phyloP scores from a whole-genome alignment of 352 stramenopile genomes.

The Phytophthora quininea region DNA sequence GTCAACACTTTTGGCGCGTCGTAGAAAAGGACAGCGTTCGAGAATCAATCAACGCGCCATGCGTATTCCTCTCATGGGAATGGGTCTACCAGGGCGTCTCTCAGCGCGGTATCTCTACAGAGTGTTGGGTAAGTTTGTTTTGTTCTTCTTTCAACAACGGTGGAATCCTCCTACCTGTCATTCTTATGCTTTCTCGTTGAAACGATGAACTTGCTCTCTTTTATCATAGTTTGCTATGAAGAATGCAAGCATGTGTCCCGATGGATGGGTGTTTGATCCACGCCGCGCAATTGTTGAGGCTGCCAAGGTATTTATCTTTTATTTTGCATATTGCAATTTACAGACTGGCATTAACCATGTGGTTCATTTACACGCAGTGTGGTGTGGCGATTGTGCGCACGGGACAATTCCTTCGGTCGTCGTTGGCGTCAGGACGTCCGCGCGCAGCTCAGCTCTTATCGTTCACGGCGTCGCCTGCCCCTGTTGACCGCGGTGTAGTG shows the following conservation, averaged over 20 bases:
- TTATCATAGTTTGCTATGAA: conserved; percentile 78
- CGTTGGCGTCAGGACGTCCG: conserved; percentile 35
- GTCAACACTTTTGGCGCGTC: conserved; percentile 85
- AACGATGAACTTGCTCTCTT: too few relatives aligned
- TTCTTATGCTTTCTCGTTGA: too few relatives aligned
- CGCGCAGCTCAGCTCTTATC: conserved; percentile 52
- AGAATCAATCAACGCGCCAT: conserved; percentile 52
- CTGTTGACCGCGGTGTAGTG: conserved; percentile 61
- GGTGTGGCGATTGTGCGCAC: conserved; percentile 75
- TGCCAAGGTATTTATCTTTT: conserved; percentile 48
- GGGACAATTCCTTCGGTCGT: conserved; percentile 69
- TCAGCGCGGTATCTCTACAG: conserved; percentile 76
- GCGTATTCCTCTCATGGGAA: conserved; percentile 85
- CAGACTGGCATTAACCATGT: conserved; percentile 4
- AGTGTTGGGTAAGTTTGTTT: conserved; percentile 69
- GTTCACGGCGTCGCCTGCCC: conserved; percentile 43
- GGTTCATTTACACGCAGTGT: conserved; percentile 28
- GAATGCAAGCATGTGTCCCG: conserved; percentile 65
- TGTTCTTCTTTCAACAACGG: not conserved
- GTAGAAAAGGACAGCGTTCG: conserved; percentile 51
- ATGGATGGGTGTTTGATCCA: conserved; percentile 75
- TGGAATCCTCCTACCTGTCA: too few relatives aligned
- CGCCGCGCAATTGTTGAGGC: conserved; percentile 78
- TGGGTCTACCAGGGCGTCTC: conserved; percentile 89
- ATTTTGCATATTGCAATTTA: not conserved